These are phyloP conservation scores for Passalora sequoiae DNA, from an alignment of 2,329 filamentous ascomycete species.

Conservation along the genomic window DNA sequence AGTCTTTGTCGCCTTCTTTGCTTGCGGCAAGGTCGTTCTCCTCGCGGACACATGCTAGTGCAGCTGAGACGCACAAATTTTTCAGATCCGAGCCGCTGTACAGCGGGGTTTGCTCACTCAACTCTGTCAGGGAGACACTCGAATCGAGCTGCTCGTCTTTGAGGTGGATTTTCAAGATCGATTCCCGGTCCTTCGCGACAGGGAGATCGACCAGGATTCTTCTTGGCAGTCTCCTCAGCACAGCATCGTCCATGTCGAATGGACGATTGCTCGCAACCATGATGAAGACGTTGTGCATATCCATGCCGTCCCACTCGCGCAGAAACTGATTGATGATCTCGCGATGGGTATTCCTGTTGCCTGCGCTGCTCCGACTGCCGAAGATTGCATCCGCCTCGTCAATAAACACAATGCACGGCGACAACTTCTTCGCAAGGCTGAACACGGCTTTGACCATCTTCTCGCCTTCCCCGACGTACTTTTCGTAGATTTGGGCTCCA, in stretches of 20 bases:
- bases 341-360: conserved; percentile 66
- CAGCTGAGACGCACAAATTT: conserved; percentile 73
- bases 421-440: conserved; percentile 80
- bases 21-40: conserved; percentile 49
- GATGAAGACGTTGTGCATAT: conserved; percentile 73
- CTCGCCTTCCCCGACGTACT: conserved; percentile 92
- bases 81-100: conserved; percentile 83
- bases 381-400: conserved; percentile 95
- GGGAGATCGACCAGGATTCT: conserved; percentile 70
- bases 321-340: conserved; percentile 97
- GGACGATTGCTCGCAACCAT: conserved; percentile 97
- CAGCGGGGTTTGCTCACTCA: conserved; percentile 65
- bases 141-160: conserved; percentile 60
- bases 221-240: conserved; percentile 69
- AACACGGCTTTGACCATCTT: conserved; percentile 95
- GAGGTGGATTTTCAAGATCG: conserved; percentile 68
- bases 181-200: conserved; percentile 58
- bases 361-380: conserved; percentile 63
- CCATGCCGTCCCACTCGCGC: conserved; percentile 93
- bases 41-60: conserved; percentile 72
- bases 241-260: conserved; percentile 87
- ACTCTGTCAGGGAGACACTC: conserved; percentile 55
- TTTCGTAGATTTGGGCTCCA: conserved; percentile 88
- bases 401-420: conserved; percentile 90
- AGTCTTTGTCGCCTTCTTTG: conserved; percentile 31